Evolutionary conservation across 2,329 filamentous ascomycete genomes (phyloP).

Genomic region (Diaporthe caulivora): DNA sequence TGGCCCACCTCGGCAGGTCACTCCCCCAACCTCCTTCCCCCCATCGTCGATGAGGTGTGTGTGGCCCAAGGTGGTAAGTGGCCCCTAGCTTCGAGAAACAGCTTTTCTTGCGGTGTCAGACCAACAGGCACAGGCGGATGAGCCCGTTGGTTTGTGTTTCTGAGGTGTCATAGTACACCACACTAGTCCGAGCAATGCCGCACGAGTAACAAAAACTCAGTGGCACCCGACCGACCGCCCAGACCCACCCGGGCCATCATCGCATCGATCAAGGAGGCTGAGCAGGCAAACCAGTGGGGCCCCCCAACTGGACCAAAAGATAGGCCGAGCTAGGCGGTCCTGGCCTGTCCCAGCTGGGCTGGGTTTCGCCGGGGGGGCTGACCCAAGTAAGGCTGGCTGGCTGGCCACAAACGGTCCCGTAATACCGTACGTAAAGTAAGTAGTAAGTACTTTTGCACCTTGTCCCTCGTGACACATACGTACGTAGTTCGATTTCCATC

Average conservation of each 20-base stretch:
- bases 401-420: neutral
- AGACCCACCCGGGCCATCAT: neutral
- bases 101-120: neutral
- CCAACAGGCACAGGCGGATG: neutral
- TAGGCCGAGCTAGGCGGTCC: neutral
- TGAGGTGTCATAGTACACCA: too few relatives aligned
- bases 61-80: too few relatives aligned
- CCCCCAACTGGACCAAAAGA: neutral
- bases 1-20: neutral
- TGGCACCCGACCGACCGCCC: too few relatives aligned
- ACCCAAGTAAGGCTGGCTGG: neutral
- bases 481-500: neutral
- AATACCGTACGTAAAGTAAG: neutral
- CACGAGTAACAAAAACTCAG: neutral
- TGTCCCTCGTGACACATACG: neutral
- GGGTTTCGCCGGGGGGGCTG: neutral
- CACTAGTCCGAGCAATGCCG: neutral
- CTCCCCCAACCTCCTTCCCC: neutral
- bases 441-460: too few relatives aligned
- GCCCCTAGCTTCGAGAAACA: neutral
- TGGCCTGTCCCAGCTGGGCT: too few relatives aligned
- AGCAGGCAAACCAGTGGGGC: neutral
- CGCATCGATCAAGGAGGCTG: neutral
- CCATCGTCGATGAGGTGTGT: slow-evolving; percentile 7
- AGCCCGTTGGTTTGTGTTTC: neutral